Evolutionary conservation across 2,329 filamentous ascomycete species (phyloP).

Genomic region (Hymenoscyphus infarciens): DNA sequence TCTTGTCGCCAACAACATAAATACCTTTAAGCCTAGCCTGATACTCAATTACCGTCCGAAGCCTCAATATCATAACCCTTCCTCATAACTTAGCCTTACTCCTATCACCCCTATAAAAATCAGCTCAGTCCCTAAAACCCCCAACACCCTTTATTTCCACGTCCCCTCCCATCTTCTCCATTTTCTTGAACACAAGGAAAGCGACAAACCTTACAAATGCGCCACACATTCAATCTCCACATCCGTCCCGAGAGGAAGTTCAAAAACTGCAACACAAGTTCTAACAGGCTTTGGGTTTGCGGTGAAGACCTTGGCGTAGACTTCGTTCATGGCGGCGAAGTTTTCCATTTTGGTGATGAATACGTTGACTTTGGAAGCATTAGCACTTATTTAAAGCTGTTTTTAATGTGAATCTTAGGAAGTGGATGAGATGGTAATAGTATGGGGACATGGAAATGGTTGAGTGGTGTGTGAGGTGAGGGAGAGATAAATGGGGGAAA

Average conservation of each 20-base stretch:
- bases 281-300: conserved; percentile 45
- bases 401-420: too few species aligned
- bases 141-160: neutral
- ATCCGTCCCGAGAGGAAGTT: conserved; percentile 47
- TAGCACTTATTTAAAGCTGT: too few species aligned
- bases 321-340: conserved; percentile 57
- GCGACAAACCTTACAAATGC: conserved; percentile 30
- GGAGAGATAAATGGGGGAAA: neutral
- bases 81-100: neutral
- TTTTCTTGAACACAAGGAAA: too few species aligned
- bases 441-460: neutral
- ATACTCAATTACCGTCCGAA: neutral
- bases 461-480: neutral
- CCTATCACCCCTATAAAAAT: neutral
- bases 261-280: conserved; percentile 50
- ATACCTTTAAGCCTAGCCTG: neutral
- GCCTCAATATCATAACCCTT: neutral
- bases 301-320: conserved; percentile 48
- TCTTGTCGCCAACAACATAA: neutral
- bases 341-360: conserved; percentile 64
- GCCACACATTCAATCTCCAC: conserved; percentile 53
- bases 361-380: conserved; percentile 67
- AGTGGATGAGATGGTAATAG: neutral
- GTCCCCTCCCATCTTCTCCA: neutral
- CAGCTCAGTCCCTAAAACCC: too few species aligned